Base-by-base conservation (phyloP, 2,329 filamentous ascomycete species). In the Scedosporium dehoogii region DNA sequence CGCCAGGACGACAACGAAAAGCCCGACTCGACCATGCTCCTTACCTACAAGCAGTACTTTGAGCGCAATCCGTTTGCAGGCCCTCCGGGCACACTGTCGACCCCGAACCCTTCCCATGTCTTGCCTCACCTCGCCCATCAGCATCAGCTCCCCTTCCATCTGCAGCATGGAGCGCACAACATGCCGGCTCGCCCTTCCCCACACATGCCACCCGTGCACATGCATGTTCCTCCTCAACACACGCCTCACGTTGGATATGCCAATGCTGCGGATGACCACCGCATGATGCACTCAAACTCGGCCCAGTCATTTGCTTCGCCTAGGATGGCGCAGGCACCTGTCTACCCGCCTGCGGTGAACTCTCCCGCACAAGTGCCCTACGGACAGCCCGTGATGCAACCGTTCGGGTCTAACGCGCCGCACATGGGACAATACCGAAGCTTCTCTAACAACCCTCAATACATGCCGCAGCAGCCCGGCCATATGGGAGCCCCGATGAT, bases 301-400 rank as follows among this genome's bases (percentile, higher is more conserved):
- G 87, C 87, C 3, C 91, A 92, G 69, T 91, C 91, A 2, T 94
- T 91, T 72, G 88, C 90, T 7, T 96, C 92, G 16, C 92, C 93
- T 58, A 86, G 92, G 59, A 83, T 92, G 68, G 83, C 85, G 60
- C 88, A 87, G 66, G 82, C 85, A 16, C 85, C 86, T 33, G 84
- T 91, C 3, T 92, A 92, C 67, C 83, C 84, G 21, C 83, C 83
- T 2, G 82, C 84, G 12, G 86, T 90, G 78, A 84, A 83, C 61
- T 86, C 87, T 21, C 86, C 87, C 65, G 83, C 84, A 23, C 87
- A 91, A 70, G 81, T 91, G 67, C 82, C 84, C 14, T 92, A 89
- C 70, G 85, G 83, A 51, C 89, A 91, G 72, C 86, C 85, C 14
- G 85, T 91, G 71, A 86, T 88, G 70, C 84, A 82, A 57, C 88